A percentile compares a stretch with the other conserved stretches of the same genome.
phyloP scores from a whole-genome alignment of 495 filamentous ascomycete genomes.

The Rhypophila decipiens region DNA sequence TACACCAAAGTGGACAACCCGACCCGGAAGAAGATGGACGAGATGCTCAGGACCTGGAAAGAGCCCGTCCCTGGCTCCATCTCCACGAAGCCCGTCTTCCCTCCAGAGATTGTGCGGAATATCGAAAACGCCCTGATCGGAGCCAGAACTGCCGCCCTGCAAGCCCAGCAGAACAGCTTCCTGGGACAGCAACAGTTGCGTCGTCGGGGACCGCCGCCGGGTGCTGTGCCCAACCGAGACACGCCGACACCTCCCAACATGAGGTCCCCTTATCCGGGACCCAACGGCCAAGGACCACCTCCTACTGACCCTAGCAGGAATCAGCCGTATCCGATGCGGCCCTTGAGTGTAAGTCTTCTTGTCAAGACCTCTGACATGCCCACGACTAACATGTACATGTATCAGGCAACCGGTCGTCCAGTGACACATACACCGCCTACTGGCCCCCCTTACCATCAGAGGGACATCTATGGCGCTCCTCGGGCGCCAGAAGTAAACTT shows the following conservation, averaged over 20 bases:
- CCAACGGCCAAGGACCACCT: slow-evolving; percentile 18
- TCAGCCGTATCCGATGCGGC: slow-evolving; percentile 21
- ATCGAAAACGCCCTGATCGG: slow-evolving; percentile 94
- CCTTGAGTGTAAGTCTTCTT: slow-evolving; percentile 15
- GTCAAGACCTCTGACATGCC: slow-evolving; percentile 19
- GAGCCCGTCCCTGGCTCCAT: slow-evolving; percentile 88
- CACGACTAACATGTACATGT: too few species aligned
- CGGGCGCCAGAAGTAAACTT: slow-evolving; percentile 48
- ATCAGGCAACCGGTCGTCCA: slow-evolving; percentile 19
- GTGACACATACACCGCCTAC: slow-evolving; percentile 29
- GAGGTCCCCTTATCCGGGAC: slow-evolving; percentile 20
- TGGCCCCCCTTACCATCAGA: slow-evolving; percentile 15
- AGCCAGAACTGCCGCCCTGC: slow-evolving; percentile 66
- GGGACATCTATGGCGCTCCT: slow-evolving; percentile 26
- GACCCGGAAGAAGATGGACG: slow-evolving; percentile 85
- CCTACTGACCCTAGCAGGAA: slow-evolving; percentile 13
- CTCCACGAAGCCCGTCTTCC: slow-evolving; percentile 82
- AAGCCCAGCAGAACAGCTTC: slow-evolving; percentile 61
- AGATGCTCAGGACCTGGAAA: slow-evolving; percentile 98
- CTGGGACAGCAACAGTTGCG: slow-evolving; percentile 59
- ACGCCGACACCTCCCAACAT: slow-evolving; percentile 63
- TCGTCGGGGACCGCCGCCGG: slow-evolving; percentile 48
- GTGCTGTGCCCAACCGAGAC: slow-evolving; percentile 52
- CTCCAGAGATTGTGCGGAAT: slow-evolving; percentile 70
- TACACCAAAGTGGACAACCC: slow-evolving; percentile 77